Conservation (phyloP, 1,284 basidiomycete genomes). For the Puccinia polysora region DNA sequence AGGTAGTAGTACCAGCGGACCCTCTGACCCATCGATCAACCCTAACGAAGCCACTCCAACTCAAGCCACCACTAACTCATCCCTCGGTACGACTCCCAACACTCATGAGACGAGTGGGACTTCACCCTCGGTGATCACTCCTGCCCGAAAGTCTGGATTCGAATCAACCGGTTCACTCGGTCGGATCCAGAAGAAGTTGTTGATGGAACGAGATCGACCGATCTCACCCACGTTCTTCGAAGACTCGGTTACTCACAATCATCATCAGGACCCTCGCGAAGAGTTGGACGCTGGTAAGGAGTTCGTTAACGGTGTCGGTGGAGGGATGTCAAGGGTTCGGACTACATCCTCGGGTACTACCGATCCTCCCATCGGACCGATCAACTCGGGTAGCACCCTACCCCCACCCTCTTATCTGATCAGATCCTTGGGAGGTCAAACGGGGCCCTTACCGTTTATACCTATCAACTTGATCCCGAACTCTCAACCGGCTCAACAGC, state of each 20-base stretch:
- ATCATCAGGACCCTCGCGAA: not conserved
- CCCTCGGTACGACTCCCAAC: not conserved
- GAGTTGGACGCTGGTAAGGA: too few species aligned
- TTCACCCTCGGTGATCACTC: not conserved
- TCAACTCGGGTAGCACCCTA: not conserved
- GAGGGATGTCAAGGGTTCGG: too few species aligned
- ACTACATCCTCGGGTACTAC: not conserved
- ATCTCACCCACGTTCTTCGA: constrained; percentile 24
- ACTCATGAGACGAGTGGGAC: too few species aligned
- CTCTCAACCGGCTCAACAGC: not conserved
- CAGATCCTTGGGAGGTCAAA: constrained; percentile 34
- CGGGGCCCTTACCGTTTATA: constrained; percentile 35
- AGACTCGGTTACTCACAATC: not conserved
- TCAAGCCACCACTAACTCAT: too few species aligned
- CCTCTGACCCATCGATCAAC: not conserved
- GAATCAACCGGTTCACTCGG: not conserved
- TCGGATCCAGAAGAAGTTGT: constrained; percentile 32
- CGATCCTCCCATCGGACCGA: not conserved
- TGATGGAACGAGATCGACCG: constrained; percentile 40
- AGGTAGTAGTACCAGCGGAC: not conserved
- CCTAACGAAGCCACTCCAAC: not conserved
- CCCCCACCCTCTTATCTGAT: constrained; percentile 42
- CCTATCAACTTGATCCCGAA: constrained; percentile 1
- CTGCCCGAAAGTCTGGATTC: not conserved
- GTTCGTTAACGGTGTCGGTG: too few species aligned